These are phyloP conservation scores for Stachybotrys echinatus DNA, from an alignment of 2,329 filamentous ascomycete species.

Conservation along the genomic window DNA sequence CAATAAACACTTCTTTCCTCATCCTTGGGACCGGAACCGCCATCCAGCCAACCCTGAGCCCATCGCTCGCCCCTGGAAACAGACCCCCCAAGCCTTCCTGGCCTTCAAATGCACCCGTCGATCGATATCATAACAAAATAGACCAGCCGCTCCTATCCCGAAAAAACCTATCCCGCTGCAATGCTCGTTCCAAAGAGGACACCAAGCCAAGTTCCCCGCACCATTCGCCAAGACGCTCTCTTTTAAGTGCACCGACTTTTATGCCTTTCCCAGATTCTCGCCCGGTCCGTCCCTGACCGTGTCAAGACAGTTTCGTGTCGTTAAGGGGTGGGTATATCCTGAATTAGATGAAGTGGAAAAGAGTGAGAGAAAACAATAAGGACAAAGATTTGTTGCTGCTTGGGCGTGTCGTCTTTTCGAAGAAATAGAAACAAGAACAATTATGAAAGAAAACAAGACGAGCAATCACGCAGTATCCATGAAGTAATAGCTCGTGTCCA, in stretches of 20 bases:
- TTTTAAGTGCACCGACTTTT: background rate
- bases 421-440: background rate
- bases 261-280: background rate
- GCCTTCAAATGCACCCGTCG: background rate
- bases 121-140: background rate
- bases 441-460: background rate
- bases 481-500: conserved; percentile 39
- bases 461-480: conserved; percentile 19
- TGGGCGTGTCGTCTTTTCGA: too few relatives aligned
- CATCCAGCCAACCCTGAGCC: background rate
- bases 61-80: background rate
- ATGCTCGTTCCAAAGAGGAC: background rate
- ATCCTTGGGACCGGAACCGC: background rate
- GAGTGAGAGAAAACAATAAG: background rate
- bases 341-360: background rate
- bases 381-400: background rate
- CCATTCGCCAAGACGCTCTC: background rate
- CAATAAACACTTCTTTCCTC: background rate
- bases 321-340: background rate
- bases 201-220: background rate
- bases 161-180: background rate
- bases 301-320: background rate
- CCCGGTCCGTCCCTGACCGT: background rate
- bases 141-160: background rate
- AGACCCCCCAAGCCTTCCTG: background rate